Conservation (phyloP, 345 rosid genomes). For the Camelina sativa region DNA sequence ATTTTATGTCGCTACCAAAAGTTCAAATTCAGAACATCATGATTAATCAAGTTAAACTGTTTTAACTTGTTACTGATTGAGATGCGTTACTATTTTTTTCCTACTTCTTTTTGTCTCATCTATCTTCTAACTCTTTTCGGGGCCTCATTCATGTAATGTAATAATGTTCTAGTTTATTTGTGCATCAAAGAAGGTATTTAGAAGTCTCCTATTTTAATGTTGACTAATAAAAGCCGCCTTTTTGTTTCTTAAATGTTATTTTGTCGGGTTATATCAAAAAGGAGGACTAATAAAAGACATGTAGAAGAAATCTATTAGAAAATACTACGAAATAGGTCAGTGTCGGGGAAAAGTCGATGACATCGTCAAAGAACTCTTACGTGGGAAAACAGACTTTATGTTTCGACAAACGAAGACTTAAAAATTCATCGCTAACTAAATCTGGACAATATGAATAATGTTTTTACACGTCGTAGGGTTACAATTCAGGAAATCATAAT, state of each 20-base stretch:
- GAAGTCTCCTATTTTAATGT: neutral
- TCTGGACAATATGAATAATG: too few relatives aligned
- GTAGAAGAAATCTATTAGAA: conserved; percentile 16
- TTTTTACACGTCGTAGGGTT: too few relatives aligned
- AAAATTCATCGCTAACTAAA: neutral
- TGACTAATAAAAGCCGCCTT: conserved; percentile 4
- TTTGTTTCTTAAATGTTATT: neutral
- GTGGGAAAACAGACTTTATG: conserved; percentile 2
- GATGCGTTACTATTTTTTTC: neutral
- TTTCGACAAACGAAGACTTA: neutral
- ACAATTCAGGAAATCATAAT: too few relatives aligned
- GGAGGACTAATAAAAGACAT: neutral
- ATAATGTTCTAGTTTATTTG: conserved; percentile 4
- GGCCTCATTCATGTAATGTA: neutral
- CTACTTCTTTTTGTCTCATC: neutral
- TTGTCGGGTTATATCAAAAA: conserved; percentile 6
- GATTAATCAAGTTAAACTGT: conserved; percentile 7
- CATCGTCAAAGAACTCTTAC: conserved; percentile 7
- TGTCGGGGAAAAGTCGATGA: conserved; percentile 22
- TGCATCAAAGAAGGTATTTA: conserved; percentile 18
- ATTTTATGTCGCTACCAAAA: conserved; percentile 4
- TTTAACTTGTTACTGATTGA: conserved; percentile 1
- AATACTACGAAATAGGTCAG: conserved; percentile 23
- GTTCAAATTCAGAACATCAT: conserved; percentile 20
- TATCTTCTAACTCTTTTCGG: neutral